Percentiles rank a stretch among this genome's conserved stretches.
Conservation (phyloP, 176 grass and related monocot genomes). For the Carex littledalei region DNA sequence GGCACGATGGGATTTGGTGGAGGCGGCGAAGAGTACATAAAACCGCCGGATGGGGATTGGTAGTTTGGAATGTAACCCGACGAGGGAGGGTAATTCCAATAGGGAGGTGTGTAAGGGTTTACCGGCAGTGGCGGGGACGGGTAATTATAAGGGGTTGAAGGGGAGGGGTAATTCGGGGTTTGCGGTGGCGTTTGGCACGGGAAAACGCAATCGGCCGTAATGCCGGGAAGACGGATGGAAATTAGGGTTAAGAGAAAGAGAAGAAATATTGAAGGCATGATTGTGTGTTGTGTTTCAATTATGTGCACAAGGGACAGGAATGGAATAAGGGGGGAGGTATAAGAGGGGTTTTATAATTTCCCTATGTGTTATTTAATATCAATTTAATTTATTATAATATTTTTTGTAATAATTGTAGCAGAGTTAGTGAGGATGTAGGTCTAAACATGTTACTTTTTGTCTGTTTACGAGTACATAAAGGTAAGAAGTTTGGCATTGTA, state of each 20-base stretch:
- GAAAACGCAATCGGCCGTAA: slow-evolving; percentile 44
- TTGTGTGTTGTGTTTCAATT: neutral
- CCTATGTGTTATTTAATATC: neutral
- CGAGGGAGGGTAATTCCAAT: slow-evolving; percentile 54
- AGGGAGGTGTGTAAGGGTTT: slow-evolving; percentile 18
- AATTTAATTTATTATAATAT: neutral
- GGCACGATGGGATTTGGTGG: slow-evolving; percentile 76
- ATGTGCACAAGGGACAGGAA: neutral
- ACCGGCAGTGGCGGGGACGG: neutral
- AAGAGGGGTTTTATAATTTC: neutral
- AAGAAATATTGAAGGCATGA: neutral
- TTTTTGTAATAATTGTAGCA: neutral
- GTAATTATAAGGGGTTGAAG: slow-evolving; percentile 23
- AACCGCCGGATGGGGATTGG: slow-evolving; percentile 27
- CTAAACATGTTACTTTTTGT: neutral
- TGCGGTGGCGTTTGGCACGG: slow-evolving; percentile 53
- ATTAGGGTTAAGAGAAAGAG: slow-evolving; percentile 31
- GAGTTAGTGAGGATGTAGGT: neutral
- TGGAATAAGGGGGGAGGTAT: neutral
- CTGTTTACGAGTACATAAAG: neutral
- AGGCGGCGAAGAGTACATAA: slow-evolving; percentile 35
- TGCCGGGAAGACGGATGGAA: neutral
- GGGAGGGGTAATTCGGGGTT: slow-evolving; percentile 21
- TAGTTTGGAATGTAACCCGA: slow-evolving; percentile 46
- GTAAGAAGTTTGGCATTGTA: neutral